phyloP scores from a whole-genome alignment of 306 rosid genomes.

The Pachyrhizus erosus region DNA sequence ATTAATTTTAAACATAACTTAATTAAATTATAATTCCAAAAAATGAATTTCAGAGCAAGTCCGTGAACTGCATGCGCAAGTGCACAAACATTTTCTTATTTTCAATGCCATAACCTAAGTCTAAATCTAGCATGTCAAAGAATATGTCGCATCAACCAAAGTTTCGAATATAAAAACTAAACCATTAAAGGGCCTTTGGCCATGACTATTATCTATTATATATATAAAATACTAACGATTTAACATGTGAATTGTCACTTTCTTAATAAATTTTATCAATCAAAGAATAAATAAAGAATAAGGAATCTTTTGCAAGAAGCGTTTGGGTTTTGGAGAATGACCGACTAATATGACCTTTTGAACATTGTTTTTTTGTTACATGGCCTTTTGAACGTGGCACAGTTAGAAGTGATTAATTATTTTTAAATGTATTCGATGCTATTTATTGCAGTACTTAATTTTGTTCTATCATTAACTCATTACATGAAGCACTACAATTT shows the following conservation, averaged over 20 bases:
- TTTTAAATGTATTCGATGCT: not conserved
- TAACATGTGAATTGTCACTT: constrained; percentile 18
- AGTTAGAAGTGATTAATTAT: not conserved
- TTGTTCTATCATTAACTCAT: not conserved
- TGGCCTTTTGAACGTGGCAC: not conserved
- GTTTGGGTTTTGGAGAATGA: not conserved
- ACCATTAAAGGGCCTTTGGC: not conserved
- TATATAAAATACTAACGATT: not conserved
- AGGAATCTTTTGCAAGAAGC: not conserved
- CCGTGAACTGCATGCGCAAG: constrained; percentile 1
- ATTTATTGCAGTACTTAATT: not conserved
- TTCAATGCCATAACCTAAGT: not conserved
- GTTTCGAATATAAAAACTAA: not conserved
- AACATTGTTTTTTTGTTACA: not conserved
- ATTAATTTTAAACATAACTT: too few relatives aligned
- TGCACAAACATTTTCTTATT: not conserved
- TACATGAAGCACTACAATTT: too few relatives aligned
- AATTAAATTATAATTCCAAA: not conserved
- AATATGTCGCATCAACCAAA: not conserved
- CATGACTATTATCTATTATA: not conserved
- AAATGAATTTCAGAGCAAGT: not conserved
- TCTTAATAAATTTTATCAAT: not conserved
- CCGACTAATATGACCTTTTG: not conserved
- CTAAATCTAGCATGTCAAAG: constrained; percentile 1
- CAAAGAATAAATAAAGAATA: not conserved